These are phyloP conservation scores for Cercospora zeae-maydis DNA, from an alignment of 2,329 filamentous ascomycete genomes.

Conservation along the genomic window DNA sequence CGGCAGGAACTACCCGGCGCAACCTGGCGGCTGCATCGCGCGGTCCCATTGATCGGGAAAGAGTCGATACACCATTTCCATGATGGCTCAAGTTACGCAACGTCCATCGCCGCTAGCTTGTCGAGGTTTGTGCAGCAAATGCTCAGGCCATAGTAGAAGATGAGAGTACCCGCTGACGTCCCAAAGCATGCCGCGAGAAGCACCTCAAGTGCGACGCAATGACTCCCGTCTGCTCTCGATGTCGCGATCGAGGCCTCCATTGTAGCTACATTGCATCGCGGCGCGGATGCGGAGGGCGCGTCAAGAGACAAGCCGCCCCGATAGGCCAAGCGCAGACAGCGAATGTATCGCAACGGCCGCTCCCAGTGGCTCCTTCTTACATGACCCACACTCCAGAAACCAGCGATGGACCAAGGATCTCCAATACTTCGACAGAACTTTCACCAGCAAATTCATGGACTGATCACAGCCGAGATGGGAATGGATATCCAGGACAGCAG, in stretches of 20 bases:
- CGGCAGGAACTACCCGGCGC: not conserved
- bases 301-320: slow-evolving; percentile 22
- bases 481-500: slow-evolving; percentile 1
- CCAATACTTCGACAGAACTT: not conserved
- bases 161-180: not conserved
- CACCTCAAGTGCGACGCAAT: slow-evolving; percentile 74
- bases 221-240: slow-evolving; percentile 61
- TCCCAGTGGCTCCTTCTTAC: slow-evolving; percentile 3
- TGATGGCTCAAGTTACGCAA: not conserved
- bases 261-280: slow-evolving; percentile 73
- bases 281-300: slow-evolving; percentile 65
- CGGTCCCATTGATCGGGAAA: not conserved
- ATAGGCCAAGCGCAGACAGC: not conserved
- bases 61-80: not conserved
- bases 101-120: slow-evolving; percentile 29
- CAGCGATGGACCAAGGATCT: not conserved
- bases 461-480: slow-evolving; percentile 2
- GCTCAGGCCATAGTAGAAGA: not conserved
- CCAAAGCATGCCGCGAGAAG: slow-evolving; percentile 49
- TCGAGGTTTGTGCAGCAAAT: slow-evolving; percentile 21
- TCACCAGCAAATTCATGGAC: slow-evolving; percentile 10
- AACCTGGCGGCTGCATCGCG: not conserved
- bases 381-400: not conserved
- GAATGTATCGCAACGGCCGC: not conserved
- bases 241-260: slow-evolving; percentile 37